These are phyloP conservation scores for Dendrobium chrysotoxum DNA, from an alignment of 106 monocot genomes.

Conservation along the genomic window DNA sequence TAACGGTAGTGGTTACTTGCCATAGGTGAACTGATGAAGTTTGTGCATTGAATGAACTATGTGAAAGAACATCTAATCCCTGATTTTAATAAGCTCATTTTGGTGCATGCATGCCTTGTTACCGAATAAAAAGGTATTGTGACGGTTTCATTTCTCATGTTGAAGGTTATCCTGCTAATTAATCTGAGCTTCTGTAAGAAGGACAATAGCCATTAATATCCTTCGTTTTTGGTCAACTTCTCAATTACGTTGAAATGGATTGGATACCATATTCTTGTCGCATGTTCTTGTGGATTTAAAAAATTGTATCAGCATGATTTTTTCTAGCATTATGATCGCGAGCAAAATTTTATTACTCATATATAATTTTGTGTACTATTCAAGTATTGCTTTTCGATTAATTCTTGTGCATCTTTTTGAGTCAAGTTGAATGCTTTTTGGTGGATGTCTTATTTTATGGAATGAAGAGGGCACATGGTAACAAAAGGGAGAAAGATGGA, in stretches of 20 bases:
- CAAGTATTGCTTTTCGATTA: neutral
- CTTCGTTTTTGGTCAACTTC: neutral
- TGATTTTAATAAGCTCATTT: neutral
- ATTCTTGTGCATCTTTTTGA: neutral
- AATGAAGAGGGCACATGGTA: neutral
- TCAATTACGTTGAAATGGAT: neutral
- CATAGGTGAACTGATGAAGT: neutral
- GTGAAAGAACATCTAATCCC: neutral
- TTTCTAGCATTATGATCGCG: neutral
- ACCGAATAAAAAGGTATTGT: neutral
- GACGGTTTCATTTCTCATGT: neutral
- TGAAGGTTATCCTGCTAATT: neutral
- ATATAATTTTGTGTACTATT: neutral
- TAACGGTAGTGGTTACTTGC: neutral
- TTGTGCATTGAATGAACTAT: neutral
- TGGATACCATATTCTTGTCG: neutral
- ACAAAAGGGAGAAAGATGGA: neutral
- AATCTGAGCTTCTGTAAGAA: neutral
- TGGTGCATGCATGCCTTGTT: neutral
- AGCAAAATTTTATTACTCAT: neutral
- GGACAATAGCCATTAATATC: neutral
- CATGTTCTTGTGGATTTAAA: neutral
- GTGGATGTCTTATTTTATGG: neutral
- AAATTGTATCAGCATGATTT: neutral
- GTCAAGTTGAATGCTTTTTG: neutral